Conservation (phyloP, 441 rosid species). For the Geranium incanum region DNA sequence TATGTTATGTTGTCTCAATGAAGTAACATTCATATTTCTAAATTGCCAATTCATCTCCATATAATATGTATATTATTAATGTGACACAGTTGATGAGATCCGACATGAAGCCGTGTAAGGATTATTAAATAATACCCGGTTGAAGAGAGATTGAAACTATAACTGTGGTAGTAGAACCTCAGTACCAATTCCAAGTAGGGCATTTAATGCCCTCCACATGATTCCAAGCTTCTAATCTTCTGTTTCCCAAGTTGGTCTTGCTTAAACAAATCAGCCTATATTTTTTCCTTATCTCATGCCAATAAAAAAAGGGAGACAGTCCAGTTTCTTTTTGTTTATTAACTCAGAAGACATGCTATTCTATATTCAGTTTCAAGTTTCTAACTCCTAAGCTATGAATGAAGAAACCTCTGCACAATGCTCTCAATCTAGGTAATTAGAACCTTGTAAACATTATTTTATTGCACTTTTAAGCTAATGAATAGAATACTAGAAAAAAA, state of each 20-base stretch:
- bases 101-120: constrained; percentile 40
- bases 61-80: constrained; percentile 13
- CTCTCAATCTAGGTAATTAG: not conserved
- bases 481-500: constrained; percentile 29
- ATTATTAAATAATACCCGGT: constrained; percentile 22
- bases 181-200: constrained; percentile 30
- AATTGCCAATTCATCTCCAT: not conserved
- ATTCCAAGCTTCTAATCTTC: constrained; percentile 53
- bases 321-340: constrained; percentile 7
- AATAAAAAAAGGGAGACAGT: constrained; percentile 9
- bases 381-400: constrained; percentile 30
- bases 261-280: not conserved
- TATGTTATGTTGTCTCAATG: not conserved
- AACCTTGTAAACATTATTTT: constrained; percentile 10
- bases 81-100: constrained; percentile 35
- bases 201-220: constrained; percentile 60
- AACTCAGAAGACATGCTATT: constrained; percentile 21
- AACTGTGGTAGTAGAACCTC: constrained; percentile 24
- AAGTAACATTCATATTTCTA: not conserved
- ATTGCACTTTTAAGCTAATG: not conserved
- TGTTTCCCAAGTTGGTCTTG: constrained; percentile 35
- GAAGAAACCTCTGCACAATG: constrained; percentile 14
- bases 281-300: too few species aligned
- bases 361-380: constrained; percentile 20
- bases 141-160: constrained; percentile 29